Base-by-base conservation (phyloP, 1,284 basidiomycete genomes). In the Cutaneotrichosporon dermatis region DNA sequence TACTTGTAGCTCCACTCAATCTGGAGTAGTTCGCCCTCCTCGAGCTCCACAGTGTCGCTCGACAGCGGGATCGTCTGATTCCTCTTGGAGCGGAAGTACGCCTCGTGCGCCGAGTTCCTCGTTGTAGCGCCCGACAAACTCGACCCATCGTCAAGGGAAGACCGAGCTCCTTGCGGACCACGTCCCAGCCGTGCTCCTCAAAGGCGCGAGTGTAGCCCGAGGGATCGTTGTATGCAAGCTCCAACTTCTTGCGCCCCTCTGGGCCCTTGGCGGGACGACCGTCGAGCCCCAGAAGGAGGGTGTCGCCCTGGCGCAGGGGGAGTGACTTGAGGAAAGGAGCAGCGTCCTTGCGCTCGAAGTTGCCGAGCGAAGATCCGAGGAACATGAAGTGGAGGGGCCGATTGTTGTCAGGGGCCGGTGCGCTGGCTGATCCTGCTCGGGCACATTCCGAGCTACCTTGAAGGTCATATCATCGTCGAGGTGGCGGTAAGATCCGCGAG, bases 1-100 rank as follows among this genome's bases (percentile, higher is more conserved):
- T 89, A 98, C 90, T 99, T 98, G 78, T 87, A 83, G 45, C 90
- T 93, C 66, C 87, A 83, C 75, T 98, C 95, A 51, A 98, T 85
- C 68, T 90, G 87, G 63, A 99, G 75, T 12, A 91, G 80, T 75
- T 98, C 96, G 62, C 83, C 84, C 66, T 83, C 79, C 3, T 80
- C 75, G 68, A 96, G 87, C 5, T 63, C 59, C n/a, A 79, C 69
- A 4, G 79, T 69, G 43, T 85, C 73, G 71, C 80, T n/a, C 11
- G 71, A 70, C 6, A 88, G 80, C 9, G 80, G 74, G 34, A 93
- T 73, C 0, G 75, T 80, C 64, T 96, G 90, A 6, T 81, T 70
- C 39, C 75, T 77, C 62, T 84, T 86, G 9, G 89, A 89, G 66
- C 83, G 85, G 73, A 88, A 90, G 77, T 88, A 96, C 0, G 91